A percentile compares a stretch with the other conserved stretches of the same genome.
Evolutionary conservation across 2,329 filamentous ascomycete species (phyloP).

Genomic region (Daldinia sp.): DNA sequence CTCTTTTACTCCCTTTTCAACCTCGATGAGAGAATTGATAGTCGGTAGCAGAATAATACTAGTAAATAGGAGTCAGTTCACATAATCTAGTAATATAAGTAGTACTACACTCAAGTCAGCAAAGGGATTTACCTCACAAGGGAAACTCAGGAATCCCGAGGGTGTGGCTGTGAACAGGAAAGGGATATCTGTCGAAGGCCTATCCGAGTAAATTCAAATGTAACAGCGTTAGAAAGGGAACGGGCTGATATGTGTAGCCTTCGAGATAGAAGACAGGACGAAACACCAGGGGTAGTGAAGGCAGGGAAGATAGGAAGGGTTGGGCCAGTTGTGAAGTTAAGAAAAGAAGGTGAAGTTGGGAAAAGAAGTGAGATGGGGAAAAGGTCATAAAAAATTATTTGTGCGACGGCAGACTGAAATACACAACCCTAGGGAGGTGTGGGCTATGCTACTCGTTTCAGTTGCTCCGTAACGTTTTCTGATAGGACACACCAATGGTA

Average conservation of each 20-base stretch:
- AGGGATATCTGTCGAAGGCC: background rate
- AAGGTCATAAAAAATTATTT: too few species aligned
- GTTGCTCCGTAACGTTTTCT: too few species aligned
- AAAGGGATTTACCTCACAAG: background rate
- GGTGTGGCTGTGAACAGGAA: background rate
- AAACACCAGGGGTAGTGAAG: background rate
- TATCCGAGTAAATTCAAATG: background rate
- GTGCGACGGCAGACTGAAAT: too few species aligned
- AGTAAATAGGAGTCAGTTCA: background rate
- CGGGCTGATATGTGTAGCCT: background rate
- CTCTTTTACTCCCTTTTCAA: background rate
- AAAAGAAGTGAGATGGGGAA: too few species aligned
- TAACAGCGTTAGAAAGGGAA: background rate
- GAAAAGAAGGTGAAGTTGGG: too few species aligned
- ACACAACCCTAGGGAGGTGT: too few species aligned
- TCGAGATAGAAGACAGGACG: background rate
- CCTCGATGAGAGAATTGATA: background rate
- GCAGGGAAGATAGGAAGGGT: background rate
- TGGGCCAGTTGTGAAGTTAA: too few species aligned
- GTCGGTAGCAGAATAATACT: background rate
- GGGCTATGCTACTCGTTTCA: too few species aligned
- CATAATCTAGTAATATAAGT: background rate
- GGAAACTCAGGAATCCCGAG: background rate
- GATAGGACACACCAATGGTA: too few species aligned
- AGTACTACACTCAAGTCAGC: background rate